Evolutionary conservation across 1,139 yeast genomes (phyloP).

Genomic region (Yamadazyma epiphylla): DNA sequence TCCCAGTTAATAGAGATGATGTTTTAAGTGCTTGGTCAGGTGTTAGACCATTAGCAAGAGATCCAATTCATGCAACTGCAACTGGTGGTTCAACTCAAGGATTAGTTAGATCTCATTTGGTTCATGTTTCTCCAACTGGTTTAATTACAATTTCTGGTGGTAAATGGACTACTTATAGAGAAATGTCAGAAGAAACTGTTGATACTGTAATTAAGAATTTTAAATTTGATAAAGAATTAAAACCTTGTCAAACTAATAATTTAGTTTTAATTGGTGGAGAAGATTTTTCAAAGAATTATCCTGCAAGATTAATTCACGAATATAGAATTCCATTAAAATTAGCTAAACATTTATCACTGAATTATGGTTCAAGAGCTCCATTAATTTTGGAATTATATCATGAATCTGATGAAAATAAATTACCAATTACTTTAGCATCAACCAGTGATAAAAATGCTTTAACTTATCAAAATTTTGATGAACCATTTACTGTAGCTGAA

Average conservation of each 20-base stretch:
- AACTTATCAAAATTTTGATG: constrained; percentile 57
- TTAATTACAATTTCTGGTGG: constrained; percentile 93
- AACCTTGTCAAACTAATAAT: constrained; percentile 62
- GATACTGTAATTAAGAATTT: constrained; percentile 62
- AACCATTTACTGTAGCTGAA: constrained; percentile 93
- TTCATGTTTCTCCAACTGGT: constrained; percentile 68
- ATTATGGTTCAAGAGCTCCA: constrained; percentile 90
- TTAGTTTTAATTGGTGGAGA: constrained; percentile 76
- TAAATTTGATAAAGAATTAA: constrained; percentile 34
- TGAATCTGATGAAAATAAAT: constrained; percentile 49
- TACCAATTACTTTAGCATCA: constrained; percentile 59
- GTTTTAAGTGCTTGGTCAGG: constrained; percentile 97
- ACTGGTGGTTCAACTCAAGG: constrained; percentile 46
- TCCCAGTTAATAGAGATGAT: constrained; percentile 86
- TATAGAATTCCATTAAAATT: constrained; percentile 70
- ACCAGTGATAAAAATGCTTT: constrained; percentile 31
- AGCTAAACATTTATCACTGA: constrained; percentile 78
- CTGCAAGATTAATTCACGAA: constrained; percentile 78
- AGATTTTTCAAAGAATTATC: constrained; percentile 58
- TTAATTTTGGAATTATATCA: constrained; percentile 65
- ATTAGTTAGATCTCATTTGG: constrained; percentile 84
- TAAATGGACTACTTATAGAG: constrained; percentile 97
- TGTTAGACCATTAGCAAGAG: constrained; percentile 90
- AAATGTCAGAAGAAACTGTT: constrained; percentile 95
- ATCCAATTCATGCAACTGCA: constrained; percentile 62